Base-by-base conservation (phyloP, 176 grass and related monocot genomes). In the Rhynchospora tenuis region DNA sequence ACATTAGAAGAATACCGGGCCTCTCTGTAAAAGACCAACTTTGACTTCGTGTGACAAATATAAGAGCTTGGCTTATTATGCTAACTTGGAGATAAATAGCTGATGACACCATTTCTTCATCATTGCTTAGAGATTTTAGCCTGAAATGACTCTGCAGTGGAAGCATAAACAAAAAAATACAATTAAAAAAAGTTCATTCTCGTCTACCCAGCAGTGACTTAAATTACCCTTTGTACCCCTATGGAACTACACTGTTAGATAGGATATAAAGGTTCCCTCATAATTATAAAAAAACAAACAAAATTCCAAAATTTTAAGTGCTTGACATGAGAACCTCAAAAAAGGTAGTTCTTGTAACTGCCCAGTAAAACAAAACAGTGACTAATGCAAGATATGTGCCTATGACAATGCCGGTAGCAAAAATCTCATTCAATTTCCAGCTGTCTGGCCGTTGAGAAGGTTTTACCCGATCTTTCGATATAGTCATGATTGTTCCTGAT, bases 21-120 rank as follows among this genome's bases (percentile, higher is more conserved):
- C 88, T 88, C 59, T 94, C 90, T 7, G 86, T 83, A 88, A 94
- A 92, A 43, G 92, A 92, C 20, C 87, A 73, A 59, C 92, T 85
- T 44, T 89, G 88, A 74, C 92, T 94, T 55, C 90, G 89, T 13
- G 94, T 97, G 43, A 97, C 92, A 67, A 94, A 94, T 59, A 97
- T 97, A 22, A 97, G 88, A 80, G 90, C 94, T 79, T 97, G 92
- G 62, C 94, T 97, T 38, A 92, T 91, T 71, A 92, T 88, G 80
- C 90, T 97, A 56, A 97, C 85, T 87, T 97, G 94, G 79, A 97
- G 90, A 79, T 97, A 97, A 47, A 97, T 61, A 10, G 92, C 94
- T 54, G 94, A 94, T n/a, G 94, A 94, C 10, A 97, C 73, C 87
- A 89, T 86, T 45, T 93, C 84, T 0, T 20, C 78, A 31, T 88